Evolutionary conservation across 2,329 filamentous ascomycete genomes (phyloP), one percentile per base, ranked within the genome.

Genomic region (Metarhizium robertsii): DNA sequence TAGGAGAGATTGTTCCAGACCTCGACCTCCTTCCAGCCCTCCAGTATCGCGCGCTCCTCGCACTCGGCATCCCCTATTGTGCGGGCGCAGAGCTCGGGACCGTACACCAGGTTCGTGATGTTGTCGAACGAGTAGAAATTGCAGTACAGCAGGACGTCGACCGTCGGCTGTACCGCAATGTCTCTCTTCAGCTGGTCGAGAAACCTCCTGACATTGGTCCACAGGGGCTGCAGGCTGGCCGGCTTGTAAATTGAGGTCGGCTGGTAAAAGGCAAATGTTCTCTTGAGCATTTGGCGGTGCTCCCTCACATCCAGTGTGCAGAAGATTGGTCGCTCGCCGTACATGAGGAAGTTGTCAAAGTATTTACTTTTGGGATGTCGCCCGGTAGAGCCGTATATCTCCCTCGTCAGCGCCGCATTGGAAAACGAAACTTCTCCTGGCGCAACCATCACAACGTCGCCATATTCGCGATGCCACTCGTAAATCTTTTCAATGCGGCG

Each of bases 71-170:
- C 51, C 30, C 49, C 55, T 4, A 56, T 50, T 3, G 55, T 56
- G 38, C 40, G 36, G 13, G 55, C 51, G 47, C 55, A 51, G 25
- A 53, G 40, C 7, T 32, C 10, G 4, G 55, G 51, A 6, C 55
- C 55, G 30, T 56, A 56, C 16, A 45, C 38, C 18, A 53, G 32
- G 16, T 25, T 20, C 7, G 55, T 56, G 18, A 56, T 53, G 46
- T 56, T 56, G 55, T 56, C 55, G 8, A 56, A 56, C 6, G 51
- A 53, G 36, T 51, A 56, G 18, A 53, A 56, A 29, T 53, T 56
- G 55, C 46, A 53, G 46, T 40, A 46, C 2, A 56, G 46, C 18
- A 53, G 20, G 32, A 50, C 51, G 14, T 53, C 50, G 10, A 56
- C 36, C 8, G 50, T 56, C 8, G 51, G 30, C 29, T 30, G 45